Conservation (phyloP, 1,284 basidiomycete species). For the Gomphus bonarii region DNA sequence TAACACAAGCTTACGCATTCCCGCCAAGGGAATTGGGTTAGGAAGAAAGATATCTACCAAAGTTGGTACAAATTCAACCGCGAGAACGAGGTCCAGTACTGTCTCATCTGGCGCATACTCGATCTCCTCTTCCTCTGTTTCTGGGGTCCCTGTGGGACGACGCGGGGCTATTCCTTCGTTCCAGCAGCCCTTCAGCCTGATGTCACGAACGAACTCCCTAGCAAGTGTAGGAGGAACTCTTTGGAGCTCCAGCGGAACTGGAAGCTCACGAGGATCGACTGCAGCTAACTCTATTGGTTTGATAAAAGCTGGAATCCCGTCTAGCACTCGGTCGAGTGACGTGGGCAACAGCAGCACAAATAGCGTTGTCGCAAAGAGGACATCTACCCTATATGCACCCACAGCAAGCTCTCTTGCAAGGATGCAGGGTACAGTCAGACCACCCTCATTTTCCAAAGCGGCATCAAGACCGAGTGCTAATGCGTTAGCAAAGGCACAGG, state of each 20-base stretch:
- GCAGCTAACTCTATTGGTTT: slow-evolving; percentile 11
- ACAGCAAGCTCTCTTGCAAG: slow-evolving; percentile 72
- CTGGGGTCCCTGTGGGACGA: not conserved
- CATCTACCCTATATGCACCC: slow-evolving; percentile 56
- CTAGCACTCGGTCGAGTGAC: slow-evolving; percentile 19
- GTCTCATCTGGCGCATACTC: not conserved
- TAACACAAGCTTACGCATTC: slow-evolving; percentile 3
- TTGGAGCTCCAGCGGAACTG: slow-evolving; percentile 20
- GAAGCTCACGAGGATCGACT: slow-evolving; percentile 21
- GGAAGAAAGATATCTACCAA: slow-evolving; percentile 3
- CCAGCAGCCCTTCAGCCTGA: slow-evolving; percentile 13
- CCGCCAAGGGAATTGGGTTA: slow-evolving; percentile 1
- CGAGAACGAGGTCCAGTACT: not conserved
- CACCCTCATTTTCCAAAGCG: slow-evolving; percentile 3
- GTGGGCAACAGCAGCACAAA: slow-evolving; percentile 3
- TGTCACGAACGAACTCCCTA: slow-evolving; percentile 1
- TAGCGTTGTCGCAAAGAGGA: slow-evolving; percentile 18
- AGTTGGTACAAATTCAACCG: not conserved
- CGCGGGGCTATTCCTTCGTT: slow-evolving; percentile 25
- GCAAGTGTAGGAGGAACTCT: slow-evolving; percentile 6
- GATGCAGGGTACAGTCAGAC: slow-evolving; percentile 20
- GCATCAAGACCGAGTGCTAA: slow-evolving; percentile 14
- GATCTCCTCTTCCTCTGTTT: not conserved
- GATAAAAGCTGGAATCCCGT: slow-evolving; percentile 24
- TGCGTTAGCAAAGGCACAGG: not conserved